phyloP scores from a whole-genome alignment of 2,329 filamentous ascomycete species.

The Cercospora brassicicola region DNA sequence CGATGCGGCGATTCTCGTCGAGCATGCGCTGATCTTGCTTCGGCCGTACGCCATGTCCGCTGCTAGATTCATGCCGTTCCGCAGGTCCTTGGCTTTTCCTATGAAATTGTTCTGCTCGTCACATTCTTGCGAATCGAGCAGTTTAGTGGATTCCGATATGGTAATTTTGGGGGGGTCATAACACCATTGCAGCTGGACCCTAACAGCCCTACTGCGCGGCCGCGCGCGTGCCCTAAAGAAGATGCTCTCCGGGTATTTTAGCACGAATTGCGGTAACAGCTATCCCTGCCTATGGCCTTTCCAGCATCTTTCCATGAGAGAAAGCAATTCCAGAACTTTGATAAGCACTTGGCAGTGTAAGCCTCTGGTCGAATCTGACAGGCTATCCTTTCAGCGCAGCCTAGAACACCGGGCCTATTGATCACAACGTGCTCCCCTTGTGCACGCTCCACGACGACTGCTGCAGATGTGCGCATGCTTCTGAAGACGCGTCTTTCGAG shows the following conservation, averaged over 20 bases:
- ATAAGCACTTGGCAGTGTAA: background rate
- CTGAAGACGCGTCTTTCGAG: background rate
- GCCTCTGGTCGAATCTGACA: background rate
- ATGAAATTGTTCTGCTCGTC: background rate
- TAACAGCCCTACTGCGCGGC: background rate
- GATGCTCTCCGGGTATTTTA: background rate
- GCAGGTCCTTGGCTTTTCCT: background rate
- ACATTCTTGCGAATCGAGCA: background rate
- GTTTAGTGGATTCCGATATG: background rate
- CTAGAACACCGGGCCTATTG: background rate
- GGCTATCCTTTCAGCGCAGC: background rate
- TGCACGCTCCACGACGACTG: background rate
- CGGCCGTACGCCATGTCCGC: background rate
- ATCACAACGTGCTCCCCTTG: background rate
- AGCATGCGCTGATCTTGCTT: background rate
- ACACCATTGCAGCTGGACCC: background rate
- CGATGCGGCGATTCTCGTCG: background rate
- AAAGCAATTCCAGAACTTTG: background rate
- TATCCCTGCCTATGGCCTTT: background rate
- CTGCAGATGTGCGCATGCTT: background rate
- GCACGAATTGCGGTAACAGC: background rate
- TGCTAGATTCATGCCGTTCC: background rate
- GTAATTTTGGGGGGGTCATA: background rate
- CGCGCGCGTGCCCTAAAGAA: background rate
- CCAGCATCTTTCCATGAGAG: background rate